Conservation (phyloP, 2,329 filamentous ascomycete genomes). For the Fulvia fulva region DNA sequence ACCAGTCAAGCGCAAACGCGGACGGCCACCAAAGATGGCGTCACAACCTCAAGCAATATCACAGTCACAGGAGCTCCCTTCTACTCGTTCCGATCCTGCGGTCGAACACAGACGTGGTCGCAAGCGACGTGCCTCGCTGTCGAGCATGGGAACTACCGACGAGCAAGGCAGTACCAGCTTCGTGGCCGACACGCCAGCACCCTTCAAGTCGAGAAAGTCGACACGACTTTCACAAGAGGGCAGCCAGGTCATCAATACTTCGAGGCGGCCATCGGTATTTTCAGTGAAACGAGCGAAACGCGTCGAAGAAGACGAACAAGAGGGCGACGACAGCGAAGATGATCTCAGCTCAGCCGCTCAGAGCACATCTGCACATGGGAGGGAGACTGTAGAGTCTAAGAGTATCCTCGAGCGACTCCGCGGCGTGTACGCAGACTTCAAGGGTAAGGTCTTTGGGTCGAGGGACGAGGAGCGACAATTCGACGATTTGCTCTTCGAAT, state of each 20-base stretch:
- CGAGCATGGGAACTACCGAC: slow-evolving; percentile 13
- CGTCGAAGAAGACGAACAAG: not conserved
- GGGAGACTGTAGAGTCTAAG: slow-evolving; percentile 39
- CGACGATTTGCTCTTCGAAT: slow-evolving; percentile 75
- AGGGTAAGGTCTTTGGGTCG: slow-evolving; percentile 56
- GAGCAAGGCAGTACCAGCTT: slow-evolving; percentile 3
- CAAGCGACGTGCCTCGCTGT: slow-evolving; percentile 29
- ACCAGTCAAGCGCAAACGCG: slow-evolving; percentile 26
- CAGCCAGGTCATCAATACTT: not conserved
- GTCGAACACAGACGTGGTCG: slow-evolving; percentile 7
- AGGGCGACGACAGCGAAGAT: not conserved
- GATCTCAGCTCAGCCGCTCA: not conserved
- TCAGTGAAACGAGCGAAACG: not conserved
- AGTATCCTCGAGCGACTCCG: slow-evolving; percentile 54
- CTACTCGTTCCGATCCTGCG: not conserved
- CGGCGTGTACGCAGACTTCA: slow-evolving; percentile 57
- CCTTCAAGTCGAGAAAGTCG: slow-evolving; percentile 23
- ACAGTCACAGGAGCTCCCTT: slow-evolving; percentile 3
- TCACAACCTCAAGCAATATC: slow-evolving; percentile 21
- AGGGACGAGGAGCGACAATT: slow-evolving; percentile 66
- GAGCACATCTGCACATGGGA: slow-evolving; percentile 8
- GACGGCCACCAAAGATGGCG: slow-evolving; percentile 27
- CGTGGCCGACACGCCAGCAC: slow-evolving; percentile 22
- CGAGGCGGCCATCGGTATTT: not conserved
- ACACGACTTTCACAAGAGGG: not conserved